Conservation (phyloP, 768 basidiomycete genomes). For the Pisolithus orientalis region DNA sequence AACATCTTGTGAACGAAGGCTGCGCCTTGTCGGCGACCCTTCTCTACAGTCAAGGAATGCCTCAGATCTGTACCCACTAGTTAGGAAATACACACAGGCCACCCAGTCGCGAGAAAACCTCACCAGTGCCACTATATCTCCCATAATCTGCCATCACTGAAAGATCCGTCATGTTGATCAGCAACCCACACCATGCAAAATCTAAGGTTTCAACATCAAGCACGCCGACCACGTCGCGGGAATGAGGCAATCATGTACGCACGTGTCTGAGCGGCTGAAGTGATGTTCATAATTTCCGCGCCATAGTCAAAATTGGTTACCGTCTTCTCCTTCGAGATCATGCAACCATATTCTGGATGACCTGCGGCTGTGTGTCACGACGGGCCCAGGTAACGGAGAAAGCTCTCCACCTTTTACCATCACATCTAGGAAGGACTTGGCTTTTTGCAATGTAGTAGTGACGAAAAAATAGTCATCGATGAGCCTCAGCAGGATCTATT, state of each 20-base stretch:
- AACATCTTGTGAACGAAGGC: conserved; percentile 70
- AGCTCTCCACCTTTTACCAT: conserved; percentile 60
- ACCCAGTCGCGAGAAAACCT: conserved; percentile 12
- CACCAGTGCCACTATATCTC: conserved; percentile 58
- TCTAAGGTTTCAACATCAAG: conserved; percentile 33
- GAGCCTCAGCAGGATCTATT: conserved; percentile 70
- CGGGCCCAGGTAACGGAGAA: neutral
- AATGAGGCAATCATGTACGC: conserved; percentile 5
- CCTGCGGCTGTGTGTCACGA: conserved; percentile 35
- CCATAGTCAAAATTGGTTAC: conserved; percentile 77
- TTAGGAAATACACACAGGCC: neutral
- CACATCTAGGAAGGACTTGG: conserved; percentile 59
- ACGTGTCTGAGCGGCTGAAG: conserved; percentile 41
- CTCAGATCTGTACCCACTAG: conserved; percentile 42
- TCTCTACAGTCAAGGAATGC: conserved; percentile 67
- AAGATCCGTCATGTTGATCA: conserved; percentile 70
- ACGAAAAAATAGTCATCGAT: conserved; percentile 96
- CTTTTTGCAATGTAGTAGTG: conserved; percentile 57
- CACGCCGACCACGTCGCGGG: neutral
- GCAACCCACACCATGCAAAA: conserved; percentile 92
- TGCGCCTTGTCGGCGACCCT: conserved; percentile 56
- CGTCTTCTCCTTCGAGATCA: conserved; percentile 84
- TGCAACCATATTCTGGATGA: conserved; percentile 92
- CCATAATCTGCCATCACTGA: conserved; percentile 77
- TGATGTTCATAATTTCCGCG: conserved; percentile 46